A percentile compares a stretch with the other conserved stretches of the same genome.
Conservation (phyloP, 192 early-diverging fungal genomes). For the Haplosporangium gracile region DNA sequence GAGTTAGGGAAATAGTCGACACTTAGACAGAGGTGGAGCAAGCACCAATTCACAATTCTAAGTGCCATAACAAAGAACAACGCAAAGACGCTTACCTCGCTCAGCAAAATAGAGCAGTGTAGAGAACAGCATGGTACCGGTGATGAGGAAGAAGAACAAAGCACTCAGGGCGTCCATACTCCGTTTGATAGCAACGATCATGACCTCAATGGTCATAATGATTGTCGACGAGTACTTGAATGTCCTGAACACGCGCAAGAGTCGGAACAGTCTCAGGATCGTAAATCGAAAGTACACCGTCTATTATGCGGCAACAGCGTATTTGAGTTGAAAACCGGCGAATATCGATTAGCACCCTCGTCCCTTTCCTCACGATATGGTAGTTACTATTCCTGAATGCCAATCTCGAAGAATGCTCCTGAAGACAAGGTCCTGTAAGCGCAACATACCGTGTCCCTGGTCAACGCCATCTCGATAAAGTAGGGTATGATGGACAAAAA, state of each 20-base stretch:
- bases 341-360: constrained; percentile 25
- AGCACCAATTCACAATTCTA: too few species aligned
- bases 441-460: constrained; percentile 62
- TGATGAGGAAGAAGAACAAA: constrained; percentile 77
- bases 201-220: constrained; percentile 84
- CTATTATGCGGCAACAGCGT: constrained; percentile 29
- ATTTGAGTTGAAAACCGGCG: constrained; percentile 60
- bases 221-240: constrained; percentile 85
- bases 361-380: not conserved
- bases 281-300: constrained; percentile 84
- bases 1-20: too few species aligned
- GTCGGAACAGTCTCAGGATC: constrained; percentile 78
- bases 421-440: not conserved
- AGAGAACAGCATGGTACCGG: constrained; percentile 77
- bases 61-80: not conserved
- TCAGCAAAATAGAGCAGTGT: constrained; percentile 84
- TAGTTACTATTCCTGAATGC: not conserved
- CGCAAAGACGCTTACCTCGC: constrained; percentile 34
- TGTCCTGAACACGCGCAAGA: constrained; percentile 82
- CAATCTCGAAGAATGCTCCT: not conserved
- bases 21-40: too few species aligned
- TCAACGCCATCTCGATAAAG: constrained; percentile 76
- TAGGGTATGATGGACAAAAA: constrained; percentile 83
- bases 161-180: constrained; percentile 78
- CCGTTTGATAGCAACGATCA: constrained; percentile 80